phyloP scores from a whole-genome alignment of 352 stramenopile genomes.

The Globisporangium cystogenes region DNA sequence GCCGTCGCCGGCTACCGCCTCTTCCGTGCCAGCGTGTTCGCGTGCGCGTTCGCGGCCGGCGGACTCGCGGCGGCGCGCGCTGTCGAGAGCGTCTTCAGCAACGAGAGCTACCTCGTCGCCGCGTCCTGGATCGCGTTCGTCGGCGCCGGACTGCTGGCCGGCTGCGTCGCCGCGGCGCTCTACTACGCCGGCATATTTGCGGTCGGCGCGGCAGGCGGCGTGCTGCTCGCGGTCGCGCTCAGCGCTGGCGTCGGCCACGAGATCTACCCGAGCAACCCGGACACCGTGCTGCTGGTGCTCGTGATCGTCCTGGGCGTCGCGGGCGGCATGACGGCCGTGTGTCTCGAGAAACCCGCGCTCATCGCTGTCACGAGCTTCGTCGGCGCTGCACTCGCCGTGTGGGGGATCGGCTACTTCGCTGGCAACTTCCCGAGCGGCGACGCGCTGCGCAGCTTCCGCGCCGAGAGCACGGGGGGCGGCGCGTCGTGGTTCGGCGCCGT shows the following conservation, averaged over 20 bases:
- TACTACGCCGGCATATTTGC: slow-evolving; percentile 52
- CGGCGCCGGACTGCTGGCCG: slow-evolving; percentile 45
- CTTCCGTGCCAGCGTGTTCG: slow-evolving; percentile 54
- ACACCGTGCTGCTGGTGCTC: slow-evolving; percentile 52
- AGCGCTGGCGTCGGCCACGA: slow-evolving; percentile 48
- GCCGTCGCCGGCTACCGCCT: slow-evolving; percentile 46
- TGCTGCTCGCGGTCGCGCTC: slow-evolving; percentile 51
- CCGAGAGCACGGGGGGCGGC: slow-evolving; percentile 20
- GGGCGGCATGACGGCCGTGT: slow-evolving; percentile 33
- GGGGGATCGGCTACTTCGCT: slow-evolving; percentile 58
- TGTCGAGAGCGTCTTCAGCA: slow-evolving; percentile 46
- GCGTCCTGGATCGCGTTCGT: slow-evolving; percentile 73
- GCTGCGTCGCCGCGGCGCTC: slow-evolving; percentile 41
- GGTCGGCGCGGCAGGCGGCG: slow-evolving; percentile 44
- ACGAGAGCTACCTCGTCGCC: slow-evolving; percentile 43
- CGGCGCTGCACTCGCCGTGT: slow-evolving; percentile 35
- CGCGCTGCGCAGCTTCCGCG: slow-evolving; percentile 31
- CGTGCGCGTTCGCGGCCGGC: slow-evolving; percentile 51
- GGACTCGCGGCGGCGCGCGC: slow-evolving; percentile 40
- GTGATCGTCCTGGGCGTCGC: slow-evolving; percentile 38
- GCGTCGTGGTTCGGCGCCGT: slow-evolving; percentile 25
- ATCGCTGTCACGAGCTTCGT: slow-evolving; percentile 43
- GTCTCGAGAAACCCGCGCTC: slow-evolving; percentile 52
- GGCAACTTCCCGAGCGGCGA: slow-evolving; percentile 54
- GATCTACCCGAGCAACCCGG: slow-evolving; percentile 47